These are phyloP conservation scores for Lepidopterella palustris DNA, from an alignment of 495 filamentous ascomycete species.

Conservation along the genomic window DNA sequence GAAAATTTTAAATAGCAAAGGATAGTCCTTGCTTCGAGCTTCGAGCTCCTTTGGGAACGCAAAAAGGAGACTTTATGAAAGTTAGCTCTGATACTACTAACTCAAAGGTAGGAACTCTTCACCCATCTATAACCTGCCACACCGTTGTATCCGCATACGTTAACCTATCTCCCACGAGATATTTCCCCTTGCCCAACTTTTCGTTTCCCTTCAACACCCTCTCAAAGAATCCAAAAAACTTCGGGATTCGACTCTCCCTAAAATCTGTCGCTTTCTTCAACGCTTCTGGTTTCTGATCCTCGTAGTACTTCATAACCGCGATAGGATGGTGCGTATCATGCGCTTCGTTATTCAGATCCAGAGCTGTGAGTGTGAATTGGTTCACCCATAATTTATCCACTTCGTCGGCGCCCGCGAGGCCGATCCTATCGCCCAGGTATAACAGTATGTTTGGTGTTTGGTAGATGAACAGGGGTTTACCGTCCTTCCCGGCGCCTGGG, in stretches of 20 bases:
- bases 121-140: constrained; percentile 52
- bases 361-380: constrained; percentile 54
- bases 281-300: constrained; percentile 59
- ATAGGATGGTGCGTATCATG: constrained; percentile 66
- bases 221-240: constrained; percentile 60
- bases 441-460: constrained; percentile 60
- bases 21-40: constrained; percentile 43
- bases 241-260: constrained; percentile 52
- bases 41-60: constrained; percentile 58
- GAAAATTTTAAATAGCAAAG: constrained; percentile 46
- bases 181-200: constrained; percentile 44
- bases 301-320: constrained; percentile 50
- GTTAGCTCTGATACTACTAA: background rate
- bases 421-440: constrained; percentile 52
- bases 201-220: constrained; percentile 50
- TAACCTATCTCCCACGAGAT: constrained; percentile 51
- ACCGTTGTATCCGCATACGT: constrained; percentile 65
- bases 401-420: constrained; percentile 45
- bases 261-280: constrained; percentile 47
- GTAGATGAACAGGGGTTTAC: constrained; percentile 45
- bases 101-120: background rate
- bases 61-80: constrained; percentile 48
- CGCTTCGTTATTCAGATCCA: constrained; percentile 60
- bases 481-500: constrained; percentile 39
- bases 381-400: constrained; percentile 46